Evolutionary conservation across 202 grass and related monocot species (phyloP).

Genomic region (Bolboschoenoplectus hybrid): DNA sequence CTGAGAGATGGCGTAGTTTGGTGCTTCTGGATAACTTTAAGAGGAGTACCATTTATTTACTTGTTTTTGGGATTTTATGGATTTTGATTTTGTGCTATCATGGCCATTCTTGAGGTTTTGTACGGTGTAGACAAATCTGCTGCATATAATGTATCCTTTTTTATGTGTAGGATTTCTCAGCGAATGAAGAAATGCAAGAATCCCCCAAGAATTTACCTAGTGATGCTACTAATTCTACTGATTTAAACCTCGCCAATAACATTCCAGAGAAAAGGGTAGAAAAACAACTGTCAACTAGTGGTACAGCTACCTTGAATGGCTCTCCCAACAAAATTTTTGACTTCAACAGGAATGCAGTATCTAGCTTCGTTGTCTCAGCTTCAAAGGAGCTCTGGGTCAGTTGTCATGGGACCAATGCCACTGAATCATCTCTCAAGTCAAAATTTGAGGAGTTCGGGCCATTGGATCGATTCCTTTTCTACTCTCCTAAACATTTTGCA

Average conservation of each 20-base stretch:
- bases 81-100: background rate
- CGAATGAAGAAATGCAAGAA: constrained; percentile 28
- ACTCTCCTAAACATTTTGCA: constrained; percentile 63
- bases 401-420: constrained; percentile 56
- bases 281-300: constrained; percentile 39
- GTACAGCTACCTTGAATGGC: constrained; percentile 36
- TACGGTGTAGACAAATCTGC: background rate
- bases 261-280: constrained; percentile 11
- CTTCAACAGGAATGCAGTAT: constrained; percentile 60
- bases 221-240: constrained; percentile 44
- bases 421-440: constrained; percentile 61
- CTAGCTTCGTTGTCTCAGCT: constrained; percentile 71
- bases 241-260: background rate
- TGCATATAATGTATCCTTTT: background rate
- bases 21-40: background rate
- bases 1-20: constrained; percentile 31
- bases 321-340: constrained; percentile 47
- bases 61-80: constrained; percentile 6
- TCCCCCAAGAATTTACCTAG: constrained; percentile 41
- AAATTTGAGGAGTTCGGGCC: constrained; percentile 85
- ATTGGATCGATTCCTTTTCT: constrained; percentile 64
- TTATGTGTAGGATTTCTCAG: constrained; percentile 29
- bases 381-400: constrained; percentile 88
- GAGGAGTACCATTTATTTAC: background rate
- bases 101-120: background rate